A percentile compares a stretch with the other conserved stretches of the same genome.
phyloP scores from a whole-genome alignment of 2,329 filamentous ascomycete genomes.

The Neoarthrinium moseri region DNA sequence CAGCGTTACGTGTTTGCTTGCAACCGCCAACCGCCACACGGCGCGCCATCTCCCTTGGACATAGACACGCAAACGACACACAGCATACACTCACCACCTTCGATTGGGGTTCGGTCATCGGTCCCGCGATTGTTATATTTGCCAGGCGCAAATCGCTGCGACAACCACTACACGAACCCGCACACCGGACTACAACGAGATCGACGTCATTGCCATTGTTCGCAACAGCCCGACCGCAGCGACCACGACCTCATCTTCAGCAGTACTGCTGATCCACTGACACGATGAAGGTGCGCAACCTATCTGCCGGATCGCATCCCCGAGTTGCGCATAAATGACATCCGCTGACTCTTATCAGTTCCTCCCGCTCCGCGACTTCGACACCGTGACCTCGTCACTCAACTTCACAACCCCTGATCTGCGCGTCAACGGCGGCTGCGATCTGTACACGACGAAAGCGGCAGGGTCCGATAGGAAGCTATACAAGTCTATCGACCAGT shows the following conservation, averaged over 20 bases:
- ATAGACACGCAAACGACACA: too few relatives aligned
- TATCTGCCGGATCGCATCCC: background rate
- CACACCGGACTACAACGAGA: too few relatives aligned
- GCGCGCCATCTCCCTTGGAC: too few relatives aligned
- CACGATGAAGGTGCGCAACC: constrained; percentile 14
- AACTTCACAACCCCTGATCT: constrained; percentile 95
- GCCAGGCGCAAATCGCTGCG: too few relatives aligned
- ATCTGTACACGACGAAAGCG: constrained; percentile 96
- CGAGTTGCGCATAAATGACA: background rate
- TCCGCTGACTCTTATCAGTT: constrained; percentile 58
- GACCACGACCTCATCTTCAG: background rate
- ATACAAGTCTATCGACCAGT: constrained; percentile 92
- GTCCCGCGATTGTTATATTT: too few relatives aligned
- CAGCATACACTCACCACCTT: too few relatives aligned
- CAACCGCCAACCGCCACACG: background rate
- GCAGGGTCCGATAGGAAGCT: constrained; percentile 95
- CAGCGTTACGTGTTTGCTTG: constrained; percentile 5
- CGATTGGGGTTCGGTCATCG: too few relatives aligned
- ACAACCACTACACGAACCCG: too few relatives aligned
- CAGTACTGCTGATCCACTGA: background rate
- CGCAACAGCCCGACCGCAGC: background rate
- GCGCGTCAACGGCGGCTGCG: constrained; percentile 88
- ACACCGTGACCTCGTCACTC: constrained; percentile 86
- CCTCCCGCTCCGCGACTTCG: constrained; percentile 85
- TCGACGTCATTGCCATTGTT: background rate